Evolutionary conservation across 75 land plant genomes (phyloP), one percentile per base, ranked within the genome.

Genomic region (Sequoiadendron giganteum): DNA sequence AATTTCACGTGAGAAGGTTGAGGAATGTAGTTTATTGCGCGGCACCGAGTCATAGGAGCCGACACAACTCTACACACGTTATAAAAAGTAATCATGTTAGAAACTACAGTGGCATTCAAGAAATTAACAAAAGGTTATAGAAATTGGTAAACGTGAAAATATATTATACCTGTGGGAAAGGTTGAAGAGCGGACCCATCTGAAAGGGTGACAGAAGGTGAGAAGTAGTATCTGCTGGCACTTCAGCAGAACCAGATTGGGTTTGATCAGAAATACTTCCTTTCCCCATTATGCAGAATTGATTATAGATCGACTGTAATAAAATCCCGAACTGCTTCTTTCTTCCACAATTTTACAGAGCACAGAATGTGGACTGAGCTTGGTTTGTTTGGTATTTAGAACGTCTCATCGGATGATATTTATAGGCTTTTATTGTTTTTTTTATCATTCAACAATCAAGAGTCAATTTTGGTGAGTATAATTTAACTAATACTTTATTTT

Each of bases 21-120:
- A 0, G 90, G 89, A 21, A 89, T 65, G 85, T 88, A 45, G 89
- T 88, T 42, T 70, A 61, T 52, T 42, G 90, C 85, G 55, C 90
- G 89, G 65, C 76, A 42, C 43, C 43, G 43, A 42, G 43, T 42
- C 43, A 42, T 3, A 42, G 43, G 43, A 42, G 43, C 43, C 89
- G 88, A 88, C 61, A 87, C 90, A 0, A 89, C 84, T 72, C 90
- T 89, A 80, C n/a, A 25, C 14, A 9, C 21, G 47, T 4, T 28
- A 9, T 36, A n/a, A 1, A n/a, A 9, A 3, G 9, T n/a, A 72
- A 72, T 32, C 28, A 32, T 3, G 30, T 9, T 28, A 70, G 30
- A 72, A 1, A 9, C 7, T 70, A 70, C 18, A 70, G 30, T 28
- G 8, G 7, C 25, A 25, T n/a, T n/a, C 4, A 28, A 25, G 0